Conservation (phyloP, 2,329 filamentous ascomycete species). For the Aureobasidium namibiae region DNA sequence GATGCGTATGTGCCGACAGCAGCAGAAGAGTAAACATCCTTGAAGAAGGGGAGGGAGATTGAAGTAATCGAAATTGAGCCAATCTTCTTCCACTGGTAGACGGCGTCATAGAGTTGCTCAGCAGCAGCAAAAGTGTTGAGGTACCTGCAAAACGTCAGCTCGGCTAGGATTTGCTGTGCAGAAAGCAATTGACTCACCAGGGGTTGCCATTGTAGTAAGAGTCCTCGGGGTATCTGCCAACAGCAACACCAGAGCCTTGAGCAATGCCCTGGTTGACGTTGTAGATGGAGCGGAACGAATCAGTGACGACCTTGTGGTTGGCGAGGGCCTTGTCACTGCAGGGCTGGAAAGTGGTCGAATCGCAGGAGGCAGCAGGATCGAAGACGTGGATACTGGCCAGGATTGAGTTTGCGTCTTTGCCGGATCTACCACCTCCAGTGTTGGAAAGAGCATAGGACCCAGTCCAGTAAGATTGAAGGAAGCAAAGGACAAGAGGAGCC, state of each 20-base stretch:
- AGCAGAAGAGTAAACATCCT: conserved; percentile 51
- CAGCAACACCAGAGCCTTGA: conserved; percentile 46
- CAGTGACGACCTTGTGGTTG: conserved; percentile 67
- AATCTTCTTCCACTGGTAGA: conserved; percentile 60
- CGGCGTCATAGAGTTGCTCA: conserved; percentile 69
- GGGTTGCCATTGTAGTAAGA: conserved; percentile 71
- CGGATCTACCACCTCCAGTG: conserved; percentile 54
- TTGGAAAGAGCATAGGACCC: conserved; percentile 60
- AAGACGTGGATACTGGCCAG: conserved; percentile 50
- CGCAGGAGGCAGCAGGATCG: conserved; percentile 55
- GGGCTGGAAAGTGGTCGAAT: conserved; percentile 67
- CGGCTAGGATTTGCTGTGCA: not conserved
- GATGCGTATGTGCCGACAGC: conserved; percentile 57
- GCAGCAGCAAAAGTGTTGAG: conserved; percentile 68
- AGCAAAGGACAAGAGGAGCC: conserved; percentile 64
- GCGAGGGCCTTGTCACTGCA: conserved; percentile 54
- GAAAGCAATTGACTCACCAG: conserved; percentile 7
- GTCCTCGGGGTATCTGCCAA: conserved; percentile 45
- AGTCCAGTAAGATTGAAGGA: conserved; percentile 67
- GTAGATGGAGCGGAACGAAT: conserved; percentile 67
- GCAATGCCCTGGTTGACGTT: conserved; percentile 58
- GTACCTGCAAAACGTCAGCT: conserved; percentile 32
- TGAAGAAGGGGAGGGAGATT: conserved; percentile 64
- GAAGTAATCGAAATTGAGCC: conserved; percentile 57
- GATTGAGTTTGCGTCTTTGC: conserved; percentile 65